Base-by-base conservation (phyloP, 768 basidiomycete genomes). In the Suillus alpinus region DNA sequence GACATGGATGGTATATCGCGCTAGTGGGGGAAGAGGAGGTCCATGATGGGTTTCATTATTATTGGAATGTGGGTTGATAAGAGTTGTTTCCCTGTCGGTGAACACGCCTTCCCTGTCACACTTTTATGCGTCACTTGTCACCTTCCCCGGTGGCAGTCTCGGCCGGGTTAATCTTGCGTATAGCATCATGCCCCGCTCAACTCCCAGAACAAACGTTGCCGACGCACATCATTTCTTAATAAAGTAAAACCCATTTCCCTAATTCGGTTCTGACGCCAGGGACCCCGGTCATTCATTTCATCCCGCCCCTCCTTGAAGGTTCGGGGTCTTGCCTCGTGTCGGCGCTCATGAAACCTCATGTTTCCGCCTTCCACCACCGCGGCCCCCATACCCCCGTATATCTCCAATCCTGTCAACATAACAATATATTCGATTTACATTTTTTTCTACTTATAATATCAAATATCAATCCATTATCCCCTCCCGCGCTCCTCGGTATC, bases 271-370 rank as follows among this genome's bases (percentile, higher is more conserved):
- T 23, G 39, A 59, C 39, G 26, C 20, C n/a, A n/a, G 12, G 60
- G 63, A 62, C 70, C 71, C 66, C 70, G n/a, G 8, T 29, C 66
- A 71, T 65, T 52, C 23, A 16, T 56, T 50, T 57, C 51, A 49
- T 41, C 52, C 51, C 57, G 26, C 49, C 49, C 49, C 31, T 50
- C 46, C 20, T 20, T 43, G 41, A 41, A 5, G n/a, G 0, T 6
- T 37, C 41, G 67, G 71, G 69, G 67, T 65, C 63, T 8, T 62
- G 71, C 70, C 70, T 71, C 70, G 71, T 71, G 70, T 71, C 68
- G 66, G 71, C 69, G 71, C 67, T 69, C 63, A 56, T 52, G 20
- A n/a, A 23, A 10, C 20, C 44, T 32, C 32, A 32, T 32, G 32
- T 32, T 32, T 32, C 32, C 20, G 20, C 29, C 49, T 31, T 31